phyloP scores from a whole-genome alignment of 192 early-diverging fungal species.

The Piromyces sp. region DNA sequence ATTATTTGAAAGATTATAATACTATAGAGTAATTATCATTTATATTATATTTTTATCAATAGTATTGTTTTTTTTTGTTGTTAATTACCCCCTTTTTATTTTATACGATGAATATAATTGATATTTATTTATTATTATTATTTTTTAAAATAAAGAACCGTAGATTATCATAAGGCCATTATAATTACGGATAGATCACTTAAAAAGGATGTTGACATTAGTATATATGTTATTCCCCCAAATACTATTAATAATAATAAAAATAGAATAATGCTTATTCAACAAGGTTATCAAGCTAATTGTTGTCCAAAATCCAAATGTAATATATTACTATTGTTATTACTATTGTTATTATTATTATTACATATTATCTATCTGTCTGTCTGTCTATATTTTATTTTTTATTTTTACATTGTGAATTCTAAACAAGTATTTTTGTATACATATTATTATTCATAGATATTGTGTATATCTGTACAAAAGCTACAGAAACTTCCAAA shows the following conservation, averaged over 20 bases:
- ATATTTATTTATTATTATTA: too few species aligned
- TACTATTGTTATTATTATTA: not conserved
- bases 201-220: not conserved
- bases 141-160: not conserved
- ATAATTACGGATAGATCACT: not conserved
- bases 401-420: too few species aligned
- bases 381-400: too few species aligned
- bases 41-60: too few species aligned
- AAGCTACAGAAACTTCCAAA: not conserved
- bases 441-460: not conserved
- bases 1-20: not conserved
- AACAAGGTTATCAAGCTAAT: not conserved
- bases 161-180: not conserved
- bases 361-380: too few species aligned
- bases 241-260: not conserved
- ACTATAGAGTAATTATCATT: not conserved
- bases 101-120: too few species aligned
- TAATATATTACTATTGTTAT: not conserved
- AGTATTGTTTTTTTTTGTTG: too few species aligned
- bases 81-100: too few species aligned
- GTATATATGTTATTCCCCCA: not conserved
- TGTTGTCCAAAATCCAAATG: not conserved
- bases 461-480: not conserved
- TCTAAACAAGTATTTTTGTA: too few species aligned
- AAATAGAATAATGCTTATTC: not conserved